Percentiles rank a stretch among this genome's conserved stretches.
These are phyloP conservation scores for Dissophora ornata DNA, from an alignment of 192 early-diverging fungal genomes.

Conservation along the genomic window DNA sequence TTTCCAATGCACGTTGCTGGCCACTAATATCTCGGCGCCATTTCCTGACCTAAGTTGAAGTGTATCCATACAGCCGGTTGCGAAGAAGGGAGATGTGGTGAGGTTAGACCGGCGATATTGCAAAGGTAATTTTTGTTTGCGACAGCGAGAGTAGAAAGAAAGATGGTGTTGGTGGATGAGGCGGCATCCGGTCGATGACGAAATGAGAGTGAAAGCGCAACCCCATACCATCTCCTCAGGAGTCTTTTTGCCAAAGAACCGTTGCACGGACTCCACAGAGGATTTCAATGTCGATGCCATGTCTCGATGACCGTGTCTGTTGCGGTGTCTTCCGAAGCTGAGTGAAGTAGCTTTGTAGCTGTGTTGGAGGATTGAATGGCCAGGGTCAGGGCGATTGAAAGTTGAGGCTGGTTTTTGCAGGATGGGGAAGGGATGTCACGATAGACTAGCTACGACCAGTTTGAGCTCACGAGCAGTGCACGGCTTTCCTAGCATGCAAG, in stretches of 20 bases:
- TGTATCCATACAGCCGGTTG: background rate
- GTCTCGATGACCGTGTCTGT: background rate
- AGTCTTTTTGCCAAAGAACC: constrained; percentile 70
- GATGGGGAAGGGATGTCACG: no score
- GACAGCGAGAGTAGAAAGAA: no score
- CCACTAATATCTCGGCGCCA: constrained; percentile 86
- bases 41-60: constrained; percentile 79
- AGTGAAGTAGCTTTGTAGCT: background rate
- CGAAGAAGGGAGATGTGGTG: background rate
- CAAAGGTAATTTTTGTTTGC: no score
- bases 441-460: no score
- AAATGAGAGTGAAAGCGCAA: background rate
- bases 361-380: background rate
- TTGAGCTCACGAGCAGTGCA: no score
- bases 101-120: no score
- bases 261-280: constrained; percentile 58
- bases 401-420: no score
- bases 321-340: background rate
- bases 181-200: no score
- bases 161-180: no score
- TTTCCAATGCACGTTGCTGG: constrained; percentile 90
- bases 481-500: no score
- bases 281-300: constrained; percentile 51
- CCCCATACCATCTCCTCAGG: constrained; percentile 68
- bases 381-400: background rate